phyloP scores from a whole-genome alignment of 352 stramenopile genomes.

The Phytophthora hibernalis region DNA sequence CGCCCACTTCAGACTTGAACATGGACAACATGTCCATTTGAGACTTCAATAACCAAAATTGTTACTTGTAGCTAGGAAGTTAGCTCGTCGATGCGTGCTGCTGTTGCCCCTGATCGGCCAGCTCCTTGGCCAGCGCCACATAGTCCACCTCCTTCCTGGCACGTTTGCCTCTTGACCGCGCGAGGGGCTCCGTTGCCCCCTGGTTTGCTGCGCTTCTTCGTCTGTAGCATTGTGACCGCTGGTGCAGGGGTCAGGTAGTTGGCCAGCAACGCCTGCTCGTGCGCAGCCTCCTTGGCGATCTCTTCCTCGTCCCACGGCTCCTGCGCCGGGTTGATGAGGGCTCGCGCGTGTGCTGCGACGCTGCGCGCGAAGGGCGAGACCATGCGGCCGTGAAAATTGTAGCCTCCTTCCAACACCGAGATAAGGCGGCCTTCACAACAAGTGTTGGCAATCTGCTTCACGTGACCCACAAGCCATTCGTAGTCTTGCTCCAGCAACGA shows the following conservation, averaged over 20 bases:
- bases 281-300: constrained; percentile 56
- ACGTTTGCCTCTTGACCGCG: constrained; percentile 50
- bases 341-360: constrained; percentile 73
- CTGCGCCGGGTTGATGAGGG: constrained; percentile 57
- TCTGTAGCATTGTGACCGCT: constrained; percentile 31
- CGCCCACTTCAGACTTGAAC: too few relatives aligned
- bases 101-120: constrained; percentile 41
- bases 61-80: too few relatives aligned
- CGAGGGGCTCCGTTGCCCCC: constrained; percentile 20
- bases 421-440: constrained; percentile 79
- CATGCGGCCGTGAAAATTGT: constrained; percentile 88
- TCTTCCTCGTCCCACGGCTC: constrained; percentile 56
- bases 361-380: constrained; percentile 83
- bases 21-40: too few relatives aligned
- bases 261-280: constrained; percentile 58
- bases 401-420: constrained; percentile 87
- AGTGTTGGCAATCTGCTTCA: constrained; percentile 79
- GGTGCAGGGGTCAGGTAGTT: constrained; percentile 45
- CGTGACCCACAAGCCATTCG: constrained; percentile 78
- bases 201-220: constrained; percentile 44
- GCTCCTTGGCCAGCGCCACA: constrained; percentile 64
- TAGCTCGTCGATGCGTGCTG: not conserved
- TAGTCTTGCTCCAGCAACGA: constrained; percentile 85
- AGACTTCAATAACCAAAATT: too few relatives aligned
- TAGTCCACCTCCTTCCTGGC: constrained; percentile 71